Evolutionary conservation across 768 basidiomycete genomes (phyloP), one percentile per base, ranked within the genome.

Genomic region (Sutorius australiensis): DNA sequence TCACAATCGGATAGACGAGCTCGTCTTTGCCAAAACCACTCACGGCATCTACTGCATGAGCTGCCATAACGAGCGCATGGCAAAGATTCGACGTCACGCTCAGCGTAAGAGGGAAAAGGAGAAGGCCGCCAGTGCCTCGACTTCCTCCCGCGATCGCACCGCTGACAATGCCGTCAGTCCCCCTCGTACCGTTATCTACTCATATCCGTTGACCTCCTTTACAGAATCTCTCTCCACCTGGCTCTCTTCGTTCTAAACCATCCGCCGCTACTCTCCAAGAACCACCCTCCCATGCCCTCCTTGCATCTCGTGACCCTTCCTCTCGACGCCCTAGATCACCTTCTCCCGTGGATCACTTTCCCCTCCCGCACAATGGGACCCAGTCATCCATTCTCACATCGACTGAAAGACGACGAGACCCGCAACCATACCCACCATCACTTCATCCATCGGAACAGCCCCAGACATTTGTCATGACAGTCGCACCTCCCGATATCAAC

Each of bases 1-100:
- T 76, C 84, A 83, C 68, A 87, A 89, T 66, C 81, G 92, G 52
- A 99, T 99, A 58, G 95, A 98, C 72, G 97, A 99, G 69, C 83
- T 98, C 48, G 93, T 98, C 51, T 99, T 98, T 58, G 97, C 97
- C 53, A 98, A 98, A 77, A 98, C 97, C 1, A 91, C 86, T 55
- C 92, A 97, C 64, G 97, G 97, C 49, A 98, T 98, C 51, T 98
- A 98, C 67, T 99, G 97, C 68, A 98, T 95, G 97, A 81, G 85
- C 45, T 99, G 97, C 64, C 97, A 99, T 67, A 98, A 93, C 71
- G 92, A 98, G 54, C 89, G 97, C 56, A 97, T 98, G 73, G 92
- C 92, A 33, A 85, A 90, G 61, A 94, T 93, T 57, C 75, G 93
- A 59, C 84, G 88, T 54, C 92, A 98, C 68, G 87, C 89, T 3